Evolutionary conservation across 2,329 filamentous ascomycete species (phyloP).

Genomic region (Scopulariopsis brevicaulis): DNA sequence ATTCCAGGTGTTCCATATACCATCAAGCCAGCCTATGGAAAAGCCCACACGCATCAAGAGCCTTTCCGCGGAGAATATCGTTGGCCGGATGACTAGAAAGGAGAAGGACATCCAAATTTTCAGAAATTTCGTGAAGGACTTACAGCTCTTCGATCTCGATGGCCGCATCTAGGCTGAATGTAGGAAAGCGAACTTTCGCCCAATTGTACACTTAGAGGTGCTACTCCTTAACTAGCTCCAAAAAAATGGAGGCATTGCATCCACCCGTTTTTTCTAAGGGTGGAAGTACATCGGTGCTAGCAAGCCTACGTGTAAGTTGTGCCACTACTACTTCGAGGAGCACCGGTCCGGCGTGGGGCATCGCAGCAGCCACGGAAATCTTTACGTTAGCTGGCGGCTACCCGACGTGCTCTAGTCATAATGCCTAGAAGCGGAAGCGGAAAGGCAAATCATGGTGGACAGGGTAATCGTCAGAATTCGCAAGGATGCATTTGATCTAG

Average conservation of each 20-base stretch:
- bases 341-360: conserved; percentile 15
- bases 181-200: conserved; percentile 10
- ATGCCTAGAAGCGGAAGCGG: conserved; percentile 2
- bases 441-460: conserved; percentile 12
- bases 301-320: conserved; percentile 27
- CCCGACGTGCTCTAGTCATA: conserved; percentile 17
- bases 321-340: conserved; percentile 20
- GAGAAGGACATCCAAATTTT: neutral
- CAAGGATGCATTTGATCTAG: neutral
- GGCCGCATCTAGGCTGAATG: conserved; percentile 10
- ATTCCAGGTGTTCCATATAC: conserved; percentile 13
- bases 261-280: conserved; percentile 15
- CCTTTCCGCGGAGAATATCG: conserved; percentile 10
- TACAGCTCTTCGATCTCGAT: conserved; percentile 12
- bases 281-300: conserved; percentile 26
- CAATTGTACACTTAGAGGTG: conserved; percentile 23
- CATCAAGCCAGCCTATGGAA: conserved; percentile 11
- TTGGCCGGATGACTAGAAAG: conserved; percentile 12
- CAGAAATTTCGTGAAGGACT: neutral
- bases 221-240: conserved; percentile 16
- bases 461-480: conserved; percentile 9
- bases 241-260: neutral
- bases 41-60: conserved; percentile 12
- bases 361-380: conserved; percentile 20
- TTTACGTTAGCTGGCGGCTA: conserved; percentile 25